Conservation (phyloP, 192 early-diverging fungal species). For the Spizellomyces sp. region DNA sequence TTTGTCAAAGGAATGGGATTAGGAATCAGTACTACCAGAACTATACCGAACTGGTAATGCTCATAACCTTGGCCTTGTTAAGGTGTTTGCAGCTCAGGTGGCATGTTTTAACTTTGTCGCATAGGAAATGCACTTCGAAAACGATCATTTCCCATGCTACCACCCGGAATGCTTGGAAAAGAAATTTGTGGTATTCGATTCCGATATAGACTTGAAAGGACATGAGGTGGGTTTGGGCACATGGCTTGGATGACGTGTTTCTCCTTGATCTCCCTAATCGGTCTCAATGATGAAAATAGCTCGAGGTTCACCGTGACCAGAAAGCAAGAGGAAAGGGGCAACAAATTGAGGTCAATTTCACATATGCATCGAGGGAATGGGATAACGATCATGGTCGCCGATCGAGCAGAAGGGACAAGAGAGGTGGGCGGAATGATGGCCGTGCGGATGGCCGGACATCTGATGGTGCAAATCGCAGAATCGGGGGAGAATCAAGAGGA, state of each 20-base stretch:
- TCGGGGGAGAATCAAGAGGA: not conserved
- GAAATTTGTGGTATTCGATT: constrained; percentile 95
- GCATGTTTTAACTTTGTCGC: not conserved
- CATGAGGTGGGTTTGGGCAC: constrained; percentile 65
- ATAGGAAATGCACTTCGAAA: constrained; percentile 74
- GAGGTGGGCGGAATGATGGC: constrained; percentile 5
- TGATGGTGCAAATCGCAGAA: no score
- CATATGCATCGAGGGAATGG: constrained; percentile 33
- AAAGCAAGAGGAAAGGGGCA: constrained; percentile 35
- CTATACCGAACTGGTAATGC: constrained; percentile 72
- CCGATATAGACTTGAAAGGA: constrained; percentile 87
- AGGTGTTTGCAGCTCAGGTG: not conserved
- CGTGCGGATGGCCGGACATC: constrained; percentile 4
- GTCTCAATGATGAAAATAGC: constrained; percentile 7
- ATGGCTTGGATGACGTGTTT: not conserved
- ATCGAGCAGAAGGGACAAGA: not conserved
- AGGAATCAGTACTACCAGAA: constrained; percentile 86
- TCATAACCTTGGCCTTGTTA: constrained; percentile 11
- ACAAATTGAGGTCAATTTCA: constrained; percentile 44
- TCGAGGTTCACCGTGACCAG: constrained; percentile 34
- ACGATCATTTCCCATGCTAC: constrained; percentile 80
- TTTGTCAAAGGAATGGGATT: constrained; percentile 75
- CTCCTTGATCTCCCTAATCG: constrained; percentile 17
- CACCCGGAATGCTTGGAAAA: constrained; percentile 82
- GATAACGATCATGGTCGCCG: not conserved